These are phyloP conservation scores for Cladophialophora exuberans DNA, from an alignment of 2,329 filamentous ascomycete genomes.

Conservation along the genomic window DNA sequence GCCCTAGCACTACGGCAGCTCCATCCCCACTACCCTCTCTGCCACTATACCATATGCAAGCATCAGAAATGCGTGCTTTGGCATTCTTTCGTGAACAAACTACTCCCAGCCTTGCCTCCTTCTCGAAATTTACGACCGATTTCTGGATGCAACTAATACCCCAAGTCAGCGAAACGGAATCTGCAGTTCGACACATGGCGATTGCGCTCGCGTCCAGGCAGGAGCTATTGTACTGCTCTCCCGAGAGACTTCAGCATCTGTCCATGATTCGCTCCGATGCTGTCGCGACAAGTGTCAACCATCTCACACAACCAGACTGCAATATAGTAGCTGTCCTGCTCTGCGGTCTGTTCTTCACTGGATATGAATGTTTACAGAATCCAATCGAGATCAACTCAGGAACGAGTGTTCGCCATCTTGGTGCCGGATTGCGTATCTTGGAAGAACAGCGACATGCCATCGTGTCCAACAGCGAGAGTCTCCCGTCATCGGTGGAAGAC, in stretches of 20 bases:
- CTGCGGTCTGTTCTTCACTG: neutral
- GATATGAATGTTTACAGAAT: constrained; percentile 6
- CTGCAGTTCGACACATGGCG: constrained; percentile 8
- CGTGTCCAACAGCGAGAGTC: neutral
- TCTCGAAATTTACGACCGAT: constrained; percentile 2
- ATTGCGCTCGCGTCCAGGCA: constrained; percentile 5
- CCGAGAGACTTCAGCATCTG: neutral
- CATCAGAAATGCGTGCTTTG: neutral
- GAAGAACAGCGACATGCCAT: neutral
- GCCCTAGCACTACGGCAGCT: neutral
- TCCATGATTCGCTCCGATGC: neutral
- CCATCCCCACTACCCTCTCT: neutral
- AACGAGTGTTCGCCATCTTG: constrained; percentile 3
- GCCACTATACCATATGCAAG: neutral
- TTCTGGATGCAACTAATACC: neutral
- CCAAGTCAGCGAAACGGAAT: neutral
- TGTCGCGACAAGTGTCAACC: neutral
- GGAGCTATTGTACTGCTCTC: constrained; percentile 2
- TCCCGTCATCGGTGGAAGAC: neutral
- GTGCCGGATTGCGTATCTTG: constrained; percentile 4
- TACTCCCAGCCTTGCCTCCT: neutral
- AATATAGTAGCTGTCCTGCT: neutral
- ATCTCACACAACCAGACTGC: neutral
- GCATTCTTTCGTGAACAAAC: constrained; percentile 8
- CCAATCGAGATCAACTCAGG: constrained; percentile 1